Percentiles rank a stretch among this genome's conserved stretches.
Conservation (phyloP, 345 rosid species). For the Melaleuca quinquenervia region DNA sequence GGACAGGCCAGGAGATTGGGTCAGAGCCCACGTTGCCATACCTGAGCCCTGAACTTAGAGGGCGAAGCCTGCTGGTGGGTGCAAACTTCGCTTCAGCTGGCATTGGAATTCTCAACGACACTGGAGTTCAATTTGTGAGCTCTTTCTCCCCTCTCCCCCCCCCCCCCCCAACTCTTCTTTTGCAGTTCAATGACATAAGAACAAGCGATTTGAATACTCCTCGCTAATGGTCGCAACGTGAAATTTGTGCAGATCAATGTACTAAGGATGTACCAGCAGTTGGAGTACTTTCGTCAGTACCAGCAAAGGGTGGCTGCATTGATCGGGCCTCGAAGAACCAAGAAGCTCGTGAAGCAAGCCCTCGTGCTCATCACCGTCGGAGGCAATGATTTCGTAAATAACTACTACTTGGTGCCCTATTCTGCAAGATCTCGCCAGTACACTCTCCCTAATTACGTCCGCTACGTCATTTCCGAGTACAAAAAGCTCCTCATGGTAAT, state of each 20-base stretch:
- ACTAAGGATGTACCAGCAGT: slow-evolving; percentile 49
- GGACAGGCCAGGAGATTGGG: slow-evolving; percentile 45
- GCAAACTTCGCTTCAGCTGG: slow-evolving; percentile 96
- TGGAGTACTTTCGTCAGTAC: slow-evolving; percentile 48
- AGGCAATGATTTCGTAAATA: slow-evolving; percentile 61
- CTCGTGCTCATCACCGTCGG: slow-evolving; percentile 43
- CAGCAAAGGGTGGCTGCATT: slow-evolving; percentile 34
- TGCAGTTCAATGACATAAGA: not conserved
- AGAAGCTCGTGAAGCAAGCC: slow-evolving; percentile 34
- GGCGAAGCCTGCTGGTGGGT: slow-evolving; percentile 46
- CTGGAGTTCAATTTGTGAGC: slow-evolving; percentile 54
- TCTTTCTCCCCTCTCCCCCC: not conserved
- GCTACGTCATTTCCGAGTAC: slow-evolving; percentile 33
- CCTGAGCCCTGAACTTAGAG: slow-evolving; percentile 55
- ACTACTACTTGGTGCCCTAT: slow-evolving; percentile 37
- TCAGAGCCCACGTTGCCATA: slow-evolving; percentile 53
- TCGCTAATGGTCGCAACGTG: not conserved
- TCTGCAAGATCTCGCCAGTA: slow-evolving; percentile 45
- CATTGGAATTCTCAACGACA: slow-evolving; percentile 62
- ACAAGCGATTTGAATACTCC: not conserved
- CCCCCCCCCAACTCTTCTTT: too few relatives aligned
- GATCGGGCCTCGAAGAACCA: slow-evolving; percentile 32
- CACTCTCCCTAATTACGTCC: slow-evolving; percentile 26
- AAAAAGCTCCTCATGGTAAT: slow-evolving; percentile 25
- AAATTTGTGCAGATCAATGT: slow-evolving; percentile 37